These are phyloP conservation scores for sweet orange (Citrus sinensis) DNA, from an alignment of 345 rosid species.

Conservation along the genomic window DVS_A1.0 CM039166.1:23367001-23367500, in stretches of 20 bases:
- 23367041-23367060: neutral
- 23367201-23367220: neutral
- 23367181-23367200: neutral
- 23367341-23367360: slow-evolving; percentile 57
- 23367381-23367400: slow-evolving; percentile 34
- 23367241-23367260: neutral
- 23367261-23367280: neutral
- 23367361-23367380: slow-evolving; percentile 31
- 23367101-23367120: too few species aligned
- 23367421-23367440: slow-evolving; percentile 60
- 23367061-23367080: neutral
- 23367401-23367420: slow-evolving; percentile 53
- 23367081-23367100: neutral
- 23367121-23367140: too few species aligned
- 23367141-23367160: neutral
- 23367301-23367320: slow-evolving; percentile 72
- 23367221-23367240: neutral
- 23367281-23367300: slow-evolving; percentile 22
- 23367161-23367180: neutral
- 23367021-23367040: neutral
- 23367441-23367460: slow-evolving; percentile 59
- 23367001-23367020: neutral
- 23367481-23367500: slow-evolving; percentile 20
- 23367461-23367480: slow-evolving; percentile 54
- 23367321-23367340: slow-evolving; percentile 70